A percentile compares a stretch with the other conserved stretches of the same genome.
These are phyloP conservation scores for Multifurca ochricompacta DNA, from an alignment of 768 basidiomycete species.

Conservation along the genomic window DNA sequence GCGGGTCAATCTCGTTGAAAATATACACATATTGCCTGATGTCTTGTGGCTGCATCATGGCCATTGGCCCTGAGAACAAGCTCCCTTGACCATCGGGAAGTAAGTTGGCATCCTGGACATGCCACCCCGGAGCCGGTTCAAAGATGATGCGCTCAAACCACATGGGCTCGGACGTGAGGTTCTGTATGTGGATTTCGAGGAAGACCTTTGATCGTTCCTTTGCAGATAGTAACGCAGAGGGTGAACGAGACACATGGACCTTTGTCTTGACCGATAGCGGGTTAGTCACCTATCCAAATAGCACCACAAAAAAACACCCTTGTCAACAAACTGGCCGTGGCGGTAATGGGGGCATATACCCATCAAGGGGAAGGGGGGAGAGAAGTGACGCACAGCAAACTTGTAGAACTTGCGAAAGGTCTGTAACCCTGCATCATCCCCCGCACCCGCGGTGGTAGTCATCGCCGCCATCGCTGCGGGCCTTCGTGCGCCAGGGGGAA, in stretches of 20 bases:
- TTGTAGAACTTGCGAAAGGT: slow-evolving; percentile 88
- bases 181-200: slow-evolving; percentile 90
- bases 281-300: slow-evolving; percentile 65
- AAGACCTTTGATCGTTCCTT: slow-evolving; percentile 74
- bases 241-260: slow-evolving; percentile 69
- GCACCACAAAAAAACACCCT: background rate
- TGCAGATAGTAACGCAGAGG: slow-evolving; percentile 57
- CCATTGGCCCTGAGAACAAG: slow-evolving; percentile 54
- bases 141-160: slow-evolving; percentile 78
- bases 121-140: slow-evolving; percentile 64
- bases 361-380: background rate
- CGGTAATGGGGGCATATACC: background rate
- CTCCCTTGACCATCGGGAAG: slow-evolving; percentile 26
- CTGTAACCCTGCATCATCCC: slow-evolving; percentile 48
- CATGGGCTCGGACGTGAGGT: slow-evolving; percentile 68
- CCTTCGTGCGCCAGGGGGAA: slow-evolving; percentile 49
- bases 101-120: slow-evolving; percentile 46
- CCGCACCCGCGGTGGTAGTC: slow-evolving; percentile 1
- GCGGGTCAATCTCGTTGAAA: slow-evolving; percentile 44
- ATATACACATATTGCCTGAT: slow-evolving; percentile 85
- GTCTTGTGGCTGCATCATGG: slow-evolving; percentile 78
- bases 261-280: slow-evolving; percentile 94
- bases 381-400: slow-evolving; percentile 53
- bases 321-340: background rate
- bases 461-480: slow-evolving; percentile 46